phyloP scores from a whole-genome alignment of 345 rosid genomes.

The Rhizophora mangle region DNA sequence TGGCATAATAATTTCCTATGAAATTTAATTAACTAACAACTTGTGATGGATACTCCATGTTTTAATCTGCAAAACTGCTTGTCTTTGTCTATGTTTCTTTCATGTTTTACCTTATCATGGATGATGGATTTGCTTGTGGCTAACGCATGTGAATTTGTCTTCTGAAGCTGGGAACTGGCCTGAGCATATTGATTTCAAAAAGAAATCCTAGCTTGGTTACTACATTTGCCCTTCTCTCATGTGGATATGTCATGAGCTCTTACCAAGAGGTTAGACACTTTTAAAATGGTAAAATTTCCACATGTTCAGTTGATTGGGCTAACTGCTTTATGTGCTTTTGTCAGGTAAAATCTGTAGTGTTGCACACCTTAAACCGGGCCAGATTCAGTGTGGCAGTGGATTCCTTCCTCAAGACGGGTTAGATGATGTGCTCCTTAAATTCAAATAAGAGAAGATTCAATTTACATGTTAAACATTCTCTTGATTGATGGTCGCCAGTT shows the following conservation, averaged over 20 bases:
- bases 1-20: no score
- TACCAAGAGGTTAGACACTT: conserved; percentile 72
- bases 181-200: conserved; percentile 82
- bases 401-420: conserved; percentile 91
- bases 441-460: not conserved
- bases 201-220: conserved; percentile 83
- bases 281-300: not conserved
- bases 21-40: no score
- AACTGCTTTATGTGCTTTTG: conserved; percentile 6
- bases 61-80: no score
- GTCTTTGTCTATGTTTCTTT: no score
- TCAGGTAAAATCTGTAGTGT: conserved; percentile 90
- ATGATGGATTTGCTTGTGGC: conserved; percentile 8
- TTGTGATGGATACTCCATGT: no score
- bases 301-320: not conserved
- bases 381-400: conserved; percentile 96
- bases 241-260: conserved; percentile 93
- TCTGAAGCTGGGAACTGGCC: conserved; percentile 90
- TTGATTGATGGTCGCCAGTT: not conserved
- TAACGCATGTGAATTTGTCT: conserved; percentile 10
- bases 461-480: not conserved
- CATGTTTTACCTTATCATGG: not conserved
- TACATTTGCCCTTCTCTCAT: conserved; percentile 86
- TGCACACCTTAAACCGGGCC: conserved; percentile 86
- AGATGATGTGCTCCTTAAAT: conserved; percentile 16